Base-by-base conservation (phyloP, 495 filamentous ascomycete species). In the Usnea hakonensis region DNA sequence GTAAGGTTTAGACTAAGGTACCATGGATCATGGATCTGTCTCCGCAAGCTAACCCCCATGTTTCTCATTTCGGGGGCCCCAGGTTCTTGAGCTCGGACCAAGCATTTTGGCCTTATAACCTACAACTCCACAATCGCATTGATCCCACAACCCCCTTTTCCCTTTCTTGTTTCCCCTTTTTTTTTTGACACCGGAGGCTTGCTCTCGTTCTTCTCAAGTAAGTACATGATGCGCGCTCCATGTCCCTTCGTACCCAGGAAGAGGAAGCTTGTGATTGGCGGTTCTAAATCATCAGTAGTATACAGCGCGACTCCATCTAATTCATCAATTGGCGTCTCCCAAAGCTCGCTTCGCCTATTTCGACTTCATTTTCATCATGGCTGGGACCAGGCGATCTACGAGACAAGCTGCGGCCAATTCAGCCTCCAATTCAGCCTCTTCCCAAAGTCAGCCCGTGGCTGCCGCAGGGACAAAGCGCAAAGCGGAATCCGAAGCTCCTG, bases 401-500 rank as follows among this genome's bases (percentile, higher is more conserved):
- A 66, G 68, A 38, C 68, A 70, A 58, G 68, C 68, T 2, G 68
- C 68, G 21, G 17, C 38, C 17, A 64, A 54, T 35, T 44, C 61
- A 1, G 53, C 19, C 23, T 63, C 68, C 28, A 65, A 55, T 36
- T 60, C 63, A n/a, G 48, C 26, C 14, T 55, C 68, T 17, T 64
- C 68, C 30, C 64, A 63, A 44, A 64, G 40, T 37, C 61, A 66
- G 44, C 23, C 61, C 21, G 43, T 60, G 10, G 26, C 61, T 26
- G 63, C 55, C 40, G 60, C 68, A 36, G 68, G 66, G 7, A 62
- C 48, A 30, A 70, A 70, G 57, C 68, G 68, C 32, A 70, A 70
- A 58, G 66, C 62, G 19, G 62, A 57, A 28, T 32, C 58, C 19
- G 60, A 35, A 10, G 57, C 43, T 33, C 17, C 63, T 33, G 46